Percentiles rank a stretch among this genome's conserved stretches.
Conservation (phyloP, 768 basidiomycete species). For the Gymnopilus dilepis region DNA sequence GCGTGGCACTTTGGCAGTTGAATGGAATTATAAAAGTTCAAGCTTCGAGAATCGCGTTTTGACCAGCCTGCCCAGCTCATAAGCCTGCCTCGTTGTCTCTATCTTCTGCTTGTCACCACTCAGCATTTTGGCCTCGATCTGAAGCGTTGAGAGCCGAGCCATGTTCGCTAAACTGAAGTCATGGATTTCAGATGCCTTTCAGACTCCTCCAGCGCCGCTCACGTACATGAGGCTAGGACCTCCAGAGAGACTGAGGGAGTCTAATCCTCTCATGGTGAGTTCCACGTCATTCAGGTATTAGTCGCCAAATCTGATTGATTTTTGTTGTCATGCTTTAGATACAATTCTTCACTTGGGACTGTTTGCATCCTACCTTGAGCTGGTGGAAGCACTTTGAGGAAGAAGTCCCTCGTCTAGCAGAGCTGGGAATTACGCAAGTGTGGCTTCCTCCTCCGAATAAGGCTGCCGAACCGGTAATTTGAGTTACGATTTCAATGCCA, state of each 20-base stretch:
- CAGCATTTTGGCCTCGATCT: background rate
- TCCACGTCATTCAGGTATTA: background rate
- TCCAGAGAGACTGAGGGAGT: conserved; percentile 36
- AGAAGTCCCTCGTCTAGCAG: conserved; percentile 65
- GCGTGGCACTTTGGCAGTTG: background rate
- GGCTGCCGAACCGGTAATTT: conserved; percentile 61
- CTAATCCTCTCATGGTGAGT: conserved; percentile 74
- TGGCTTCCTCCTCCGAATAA: conserved; percentile 90
- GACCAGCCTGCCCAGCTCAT: background rate
- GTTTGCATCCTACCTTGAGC: conserved; percentile 57
- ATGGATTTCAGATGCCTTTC: conserved; percentile 31
- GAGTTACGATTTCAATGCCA: background rate
- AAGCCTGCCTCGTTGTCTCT: background rate
- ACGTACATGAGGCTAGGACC: conserved; percentile 67
- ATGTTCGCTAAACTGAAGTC: conserved; percentile 37
- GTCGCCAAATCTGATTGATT: background rate
- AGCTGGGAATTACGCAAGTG: conserved; percentile 77
- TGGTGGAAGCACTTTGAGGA: conserved; percentile 83
- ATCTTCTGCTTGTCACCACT: background rate
- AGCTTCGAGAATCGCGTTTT: background rate
- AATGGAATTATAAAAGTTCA: background rate
- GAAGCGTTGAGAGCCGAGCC: no score
- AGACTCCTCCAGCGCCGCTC: conserved; percentile 40
- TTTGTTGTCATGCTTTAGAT: conserved; percentile 44
- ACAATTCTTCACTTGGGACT: conserved; percentile 89